These are phyloP conservation scores for Auriscalpium orientale DNA, from an alignment of 768 basidiomycete genomes.

Conservation along the genomic window DNA sequence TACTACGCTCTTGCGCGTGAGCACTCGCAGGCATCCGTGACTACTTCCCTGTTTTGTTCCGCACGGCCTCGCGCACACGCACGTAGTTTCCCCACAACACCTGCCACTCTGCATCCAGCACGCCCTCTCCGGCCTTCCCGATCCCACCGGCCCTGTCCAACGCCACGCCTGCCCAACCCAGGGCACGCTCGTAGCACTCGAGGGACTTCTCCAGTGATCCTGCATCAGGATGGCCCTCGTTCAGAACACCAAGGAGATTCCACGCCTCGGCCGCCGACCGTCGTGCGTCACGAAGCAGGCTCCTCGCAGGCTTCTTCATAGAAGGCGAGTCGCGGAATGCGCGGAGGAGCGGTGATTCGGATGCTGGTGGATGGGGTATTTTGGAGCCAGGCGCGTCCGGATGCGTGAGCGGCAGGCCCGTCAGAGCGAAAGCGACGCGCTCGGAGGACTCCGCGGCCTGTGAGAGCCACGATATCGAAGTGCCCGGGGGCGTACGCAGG, in stretches of 20 bases:
- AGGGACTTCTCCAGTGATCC: slow-evolving; percentile 36
- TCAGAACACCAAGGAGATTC: slow-evolving; percentile 63
- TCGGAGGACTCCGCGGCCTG: slow-evolving; percentile 64
- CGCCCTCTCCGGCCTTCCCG: slow-evolving; percentile 41
- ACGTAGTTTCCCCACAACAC: slow-evolving; percentile 53
- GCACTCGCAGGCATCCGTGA: too few species aligned
- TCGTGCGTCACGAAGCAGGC: slow-evolving; percentile 60
- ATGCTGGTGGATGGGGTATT: slow-evolving; percentile 30
- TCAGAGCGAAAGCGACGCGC: slow-evolving; percentile 49
- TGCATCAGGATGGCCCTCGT: slow-evolving; percentile 32
- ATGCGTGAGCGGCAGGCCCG: slow-evolving; percentile 31
- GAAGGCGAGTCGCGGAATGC: slow-evolving; percentile 39
- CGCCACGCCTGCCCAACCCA: slow-evolving; percentile 55
- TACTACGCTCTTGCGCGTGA: too few species aligned
- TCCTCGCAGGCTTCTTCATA: slow-evolving; percentile 47
- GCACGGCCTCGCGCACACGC: slow-evolving; percentile 25
- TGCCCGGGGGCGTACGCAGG: slow-evolving; percentile 29
- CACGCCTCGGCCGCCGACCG: slow-evolving; percentile 69
- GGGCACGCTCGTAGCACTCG: slow-evolving; percentile 60
- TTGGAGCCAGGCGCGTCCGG: slow-evolving; percentile 28
- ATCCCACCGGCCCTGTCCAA: slow-evolving; percentile 28
- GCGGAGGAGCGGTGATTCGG: slow-evolving; percentile 34
- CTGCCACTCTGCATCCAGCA: slow-evolving; percentile 54
- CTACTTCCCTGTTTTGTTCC: background rate
- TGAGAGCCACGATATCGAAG: slow-evolving; percentile 48